These are phyloP conservation scores for Ogataea degrootiae DNA, from an alignment of 805 yeast genomes.

Conservation along the genomic window DNA sequence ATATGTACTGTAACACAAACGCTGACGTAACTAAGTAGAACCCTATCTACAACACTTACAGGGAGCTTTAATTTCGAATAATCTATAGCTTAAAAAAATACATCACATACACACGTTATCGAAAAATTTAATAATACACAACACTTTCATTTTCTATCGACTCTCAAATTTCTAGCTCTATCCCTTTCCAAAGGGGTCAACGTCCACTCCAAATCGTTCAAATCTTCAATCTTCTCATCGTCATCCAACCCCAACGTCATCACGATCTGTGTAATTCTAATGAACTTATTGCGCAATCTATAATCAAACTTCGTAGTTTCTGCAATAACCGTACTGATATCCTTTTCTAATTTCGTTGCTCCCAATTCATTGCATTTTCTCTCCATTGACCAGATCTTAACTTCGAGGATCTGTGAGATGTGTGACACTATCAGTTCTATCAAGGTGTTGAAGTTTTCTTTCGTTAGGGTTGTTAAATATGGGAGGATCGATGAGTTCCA, in stretches of 20 bases:
- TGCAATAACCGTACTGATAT: conserved; percentile 66
- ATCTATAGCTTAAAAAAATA: too few relatives aligned
- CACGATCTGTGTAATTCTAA: conserved; percentile 78
- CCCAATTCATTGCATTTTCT: conserved; percentile 78
- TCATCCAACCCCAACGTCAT: conserved; percentile 81
- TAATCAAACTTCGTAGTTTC: conserved; percentile 72
- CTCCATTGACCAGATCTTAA: conserved; percentile 60
- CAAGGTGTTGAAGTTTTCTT: conserved; percentile 45
- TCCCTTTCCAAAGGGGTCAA: conserved; percentile 72
- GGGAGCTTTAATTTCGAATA: too few relatives aligned
- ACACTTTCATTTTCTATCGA: conserved; percentile 29
- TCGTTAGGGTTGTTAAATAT: conserved; percentile 36
- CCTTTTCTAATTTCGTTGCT: conserved; percentile 76
- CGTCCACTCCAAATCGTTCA: conserved; percentile 53
- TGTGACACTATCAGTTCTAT: conserved; percentile 45
- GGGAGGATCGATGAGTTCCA: conserved; percentile 70
- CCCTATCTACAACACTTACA: too few relatives aligned
- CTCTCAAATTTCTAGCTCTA: conserved; percentile 53
- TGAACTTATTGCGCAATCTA: conserved; percentile 69
- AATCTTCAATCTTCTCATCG: conserved; percentile 35
- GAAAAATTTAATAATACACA: background rate
- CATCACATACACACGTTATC: too few relatives aligned
- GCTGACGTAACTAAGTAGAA: too few relatives aligned
- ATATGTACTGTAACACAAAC: too few relatives aligned
- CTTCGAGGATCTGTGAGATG: conserved; percentile 56